phyloP scores from a whole-genome alignment of 495 filamentous ascomycete genomes.

The Pseudevernia furfuracea region DNA sequence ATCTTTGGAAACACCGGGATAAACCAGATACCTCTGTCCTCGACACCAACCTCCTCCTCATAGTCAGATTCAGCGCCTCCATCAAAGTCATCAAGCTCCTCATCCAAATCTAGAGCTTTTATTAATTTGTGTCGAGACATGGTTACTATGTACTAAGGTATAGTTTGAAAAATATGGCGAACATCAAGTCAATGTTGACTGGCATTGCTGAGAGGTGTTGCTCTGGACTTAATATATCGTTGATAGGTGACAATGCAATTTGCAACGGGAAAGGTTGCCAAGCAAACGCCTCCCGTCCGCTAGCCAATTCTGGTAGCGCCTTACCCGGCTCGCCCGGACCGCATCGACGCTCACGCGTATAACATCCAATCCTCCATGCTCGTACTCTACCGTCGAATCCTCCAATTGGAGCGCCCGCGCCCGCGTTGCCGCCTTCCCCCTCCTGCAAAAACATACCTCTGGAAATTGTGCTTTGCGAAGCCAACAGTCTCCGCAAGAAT shows the following conservation, averaged over 20 bases:
- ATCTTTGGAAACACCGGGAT: background rate
- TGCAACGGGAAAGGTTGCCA: too few species aligned
- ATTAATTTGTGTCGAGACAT: conserved; percentile 60
- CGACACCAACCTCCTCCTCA: conserved; percentile 44
- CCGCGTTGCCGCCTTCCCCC: conserved; percentile 5
- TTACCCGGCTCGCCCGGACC: too few species aligned
- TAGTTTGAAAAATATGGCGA: background rate
- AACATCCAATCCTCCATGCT: conserved; percentile 2
- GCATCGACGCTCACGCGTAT: too few species aligned
- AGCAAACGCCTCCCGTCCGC: too few species aligned
- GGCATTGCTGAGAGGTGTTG: background rate
- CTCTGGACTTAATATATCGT: too few species aligned
- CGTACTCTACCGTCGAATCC: background rate
- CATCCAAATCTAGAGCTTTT: conserved; percentile 52
- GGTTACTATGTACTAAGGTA: background rate
- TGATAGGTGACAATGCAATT: too few species aligned
- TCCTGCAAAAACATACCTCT: conserved; percentile 9
- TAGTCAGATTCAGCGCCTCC: conserved; percentile 41
- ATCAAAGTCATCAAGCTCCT: conserved; percentile 56
- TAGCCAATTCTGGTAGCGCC: too few species aligned
- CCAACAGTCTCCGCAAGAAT: background rate
- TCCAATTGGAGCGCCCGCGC: conserved; percentile 1
- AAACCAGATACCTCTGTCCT: conserved; percentile 47
- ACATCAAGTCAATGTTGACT: background rate
- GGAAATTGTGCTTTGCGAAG: background rate